These are phyloP conservation scores for Trichothecium sympodiale DNA, from an alignment of 2,329 filamentous ascomycete species.

Conservation along the genomic window DNA sequence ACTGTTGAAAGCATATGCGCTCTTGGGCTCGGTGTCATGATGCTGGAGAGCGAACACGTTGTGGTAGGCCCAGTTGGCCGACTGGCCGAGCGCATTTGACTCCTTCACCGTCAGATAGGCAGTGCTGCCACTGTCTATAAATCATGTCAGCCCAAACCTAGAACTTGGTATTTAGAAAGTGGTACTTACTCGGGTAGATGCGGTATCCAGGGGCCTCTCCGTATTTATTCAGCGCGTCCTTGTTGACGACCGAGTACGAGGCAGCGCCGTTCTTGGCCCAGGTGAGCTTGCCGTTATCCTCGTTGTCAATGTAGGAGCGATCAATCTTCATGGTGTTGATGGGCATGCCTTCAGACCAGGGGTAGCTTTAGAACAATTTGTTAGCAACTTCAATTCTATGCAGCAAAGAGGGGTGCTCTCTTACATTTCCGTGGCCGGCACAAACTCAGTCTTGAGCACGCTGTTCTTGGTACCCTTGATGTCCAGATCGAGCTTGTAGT, in stretches of 20 bases:
- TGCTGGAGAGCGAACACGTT: constrained; percentile 34
- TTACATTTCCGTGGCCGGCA: constrained; percentile 12
- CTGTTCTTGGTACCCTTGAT: constrained; percentile 24
- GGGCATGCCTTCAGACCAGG: constrained; percentile 32
- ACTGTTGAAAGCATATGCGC: constrained; percentile 25
- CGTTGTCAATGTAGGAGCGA: constrained; percentile 22
- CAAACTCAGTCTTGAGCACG: constrained; percentile 20
- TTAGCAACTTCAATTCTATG: neutral
- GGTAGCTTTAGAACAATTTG: constrained; percentile 22
- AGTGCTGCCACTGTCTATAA: constrained; percentile 12
- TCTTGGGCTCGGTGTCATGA: constrained; percentile 31
- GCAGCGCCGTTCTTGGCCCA: constrained; percentile 32
- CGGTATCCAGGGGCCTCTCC: constrained; percentile 36
- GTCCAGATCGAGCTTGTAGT: constrained; percentile 29
- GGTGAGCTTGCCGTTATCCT: constrained; percentile 24
- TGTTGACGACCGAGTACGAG: constrained; percentile 33
- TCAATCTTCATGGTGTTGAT: constrained; percentile 39
- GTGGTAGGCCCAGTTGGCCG: constrained; percentile 27
- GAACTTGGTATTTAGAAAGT: too few relatives aligned
- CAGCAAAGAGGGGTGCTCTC: neutral
- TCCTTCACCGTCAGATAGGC: constrained; percentile 32
- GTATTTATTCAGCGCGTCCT: constrained; percentile 31
- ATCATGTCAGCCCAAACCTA: neutral
- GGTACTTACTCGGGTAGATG: constrained; percentile 19
- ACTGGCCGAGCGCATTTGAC: constrained; percentile 27